Conservation (phyloP, 164 flowering plant species). For the Pachysandra terminalis region DNA sequence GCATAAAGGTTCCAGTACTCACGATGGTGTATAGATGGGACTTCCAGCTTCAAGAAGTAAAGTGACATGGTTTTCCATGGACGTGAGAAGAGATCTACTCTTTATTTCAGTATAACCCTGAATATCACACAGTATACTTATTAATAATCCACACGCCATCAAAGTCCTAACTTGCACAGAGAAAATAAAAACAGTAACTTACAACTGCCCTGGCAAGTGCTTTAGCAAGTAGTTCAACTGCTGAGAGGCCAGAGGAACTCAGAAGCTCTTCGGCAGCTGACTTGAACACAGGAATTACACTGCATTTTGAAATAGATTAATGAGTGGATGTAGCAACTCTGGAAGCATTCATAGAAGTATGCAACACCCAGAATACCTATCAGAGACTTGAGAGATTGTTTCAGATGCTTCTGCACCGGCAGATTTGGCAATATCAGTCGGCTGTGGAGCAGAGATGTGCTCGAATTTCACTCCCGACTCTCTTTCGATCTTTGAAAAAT, state of each 20-base stretch:
- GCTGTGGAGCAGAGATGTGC: slow-evolving; percentile 80
- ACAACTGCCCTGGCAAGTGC: slow-evolving; percentile 93
- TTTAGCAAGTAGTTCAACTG: slow-evolving; percentile 82
- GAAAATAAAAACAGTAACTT: slow-evolving; percentile 22
- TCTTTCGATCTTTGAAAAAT: slow-evolving; percentile 68
- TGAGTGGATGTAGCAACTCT: not conserved
- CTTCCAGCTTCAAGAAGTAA: slow-evolving; percentile 74
- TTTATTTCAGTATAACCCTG: slow-evolving; percentile 94
- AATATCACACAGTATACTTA: slow-evolving; percentile 5
- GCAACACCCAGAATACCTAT: slow-evolving; percentile 46
- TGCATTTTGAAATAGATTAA: slow-evolving; percentile 25
- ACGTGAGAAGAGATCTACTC: slow-evolving; percentile 76
- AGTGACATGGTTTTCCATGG: slow-evolving; percentile 76
- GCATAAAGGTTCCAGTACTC: slow-evolving; percentile 22
- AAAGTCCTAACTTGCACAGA: not conserved
- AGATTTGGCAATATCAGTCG: slow-evolving; percentile 81
- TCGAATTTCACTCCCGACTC: slow-evolving; percentile 96
- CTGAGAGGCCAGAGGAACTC: slow-evolving; percentile 58
- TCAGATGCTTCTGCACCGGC: slow-evolving; percentile 80
- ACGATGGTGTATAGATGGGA: slow-evolving; percentile 73
- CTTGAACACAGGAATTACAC: slow-evolving; percentile 91
- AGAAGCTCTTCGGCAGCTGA: slow-evolving; percentile 79
- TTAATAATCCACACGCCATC: not conserved
- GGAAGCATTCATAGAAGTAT: not conserved
- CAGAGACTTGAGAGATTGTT: slow-evolving; percentile 56